phyloP scores from a whole-genome alignment of 78 protist genomes.

The Guillardia theta region DNA sequence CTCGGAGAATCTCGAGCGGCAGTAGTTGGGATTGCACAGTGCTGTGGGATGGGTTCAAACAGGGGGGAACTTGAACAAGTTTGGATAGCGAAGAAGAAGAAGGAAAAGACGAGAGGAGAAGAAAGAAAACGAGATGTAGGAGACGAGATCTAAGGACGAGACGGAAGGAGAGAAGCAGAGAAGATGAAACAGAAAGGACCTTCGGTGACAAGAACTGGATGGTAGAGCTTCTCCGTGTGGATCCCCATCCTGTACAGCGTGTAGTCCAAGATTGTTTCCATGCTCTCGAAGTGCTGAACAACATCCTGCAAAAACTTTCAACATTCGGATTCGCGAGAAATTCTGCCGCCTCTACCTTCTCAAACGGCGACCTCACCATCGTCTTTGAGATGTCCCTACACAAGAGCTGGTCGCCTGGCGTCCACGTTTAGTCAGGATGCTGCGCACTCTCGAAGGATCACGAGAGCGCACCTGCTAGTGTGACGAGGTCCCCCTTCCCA shows the following conservation, averaged over 20 bases:
- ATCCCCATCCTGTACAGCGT: neutral
- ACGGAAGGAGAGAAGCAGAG: neutral
- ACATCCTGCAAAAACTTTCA: neutral
- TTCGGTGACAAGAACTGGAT: neutral
- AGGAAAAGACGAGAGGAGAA: neutral
- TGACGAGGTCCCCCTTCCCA: neutral
- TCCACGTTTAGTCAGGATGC: too few species aligned
- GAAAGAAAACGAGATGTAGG: neutral
- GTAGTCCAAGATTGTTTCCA: neutral
- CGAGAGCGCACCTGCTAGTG: neutral
- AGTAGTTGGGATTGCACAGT: constrained; percentile 22
- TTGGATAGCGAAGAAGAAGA: neutral
- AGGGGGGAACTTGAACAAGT: too few species aligned
- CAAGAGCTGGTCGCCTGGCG: neutral
- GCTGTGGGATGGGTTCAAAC: too few species aligned
- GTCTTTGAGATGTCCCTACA: neutral
- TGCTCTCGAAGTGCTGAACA: neutral
- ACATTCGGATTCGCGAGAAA: too few species aligned
- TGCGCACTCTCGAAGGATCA: neutral
- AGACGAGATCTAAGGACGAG: neutral
- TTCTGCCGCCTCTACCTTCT: neutral
- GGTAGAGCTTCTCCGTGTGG: neutral
- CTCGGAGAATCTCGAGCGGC: neutral
- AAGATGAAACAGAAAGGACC: neutral
- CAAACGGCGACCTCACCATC: neutral